Base-by-base conservation (phyloP, 2,329 filamentous ascomycete species). In the Colletotrichum magnum region DNA sequence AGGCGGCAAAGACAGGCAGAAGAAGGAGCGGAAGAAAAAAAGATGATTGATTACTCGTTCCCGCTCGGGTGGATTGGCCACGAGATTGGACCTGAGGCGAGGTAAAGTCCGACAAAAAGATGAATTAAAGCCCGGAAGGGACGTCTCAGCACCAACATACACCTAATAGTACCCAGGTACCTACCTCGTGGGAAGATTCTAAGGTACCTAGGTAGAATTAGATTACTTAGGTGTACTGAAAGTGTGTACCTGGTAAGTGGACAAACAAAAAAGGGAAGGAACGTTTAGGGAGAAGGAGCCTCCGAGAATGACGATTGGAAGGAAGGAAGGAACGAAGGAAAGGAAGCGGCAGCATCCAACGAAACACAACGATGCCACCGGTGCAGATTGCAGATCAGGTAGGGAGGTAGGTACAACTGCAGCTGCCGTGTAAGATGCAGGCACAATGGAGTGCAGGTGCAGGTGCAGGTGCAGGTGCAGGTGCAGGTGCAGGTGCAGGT, bases 351-450 rank as follows among this genome's bases (percentile, higher is more conserved):
- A 21, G 18, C 21, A 32, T 58, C 56, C 32, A 16, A 28, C 24
- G n/a, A 45, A n/a, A 32, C 50, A 39, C 32, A 16, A 28, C 24
- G n/a, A 45, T 28, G 56, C 45, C 56, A 54, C 61, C 45, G 21
- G 47, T 60, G 66, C 50, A 66, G 50, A 53, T 47, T 47, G 64
- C 65, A 64, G 58, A 53, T 53, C 41, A 53, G 59, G 52, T 48
- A 26, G 45, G 41, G 28, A 63, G 26, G 39, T n/a, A 36, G 28
- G 59, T 28, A 24, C 28, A 24, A 21, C 16, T 52, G 45, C 47
- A 54, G 43, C 43, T 64, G 47, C 39, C 39, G 51, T 41, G 39
- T n/a, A 41, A 26, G 43, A 51, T 26, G 36, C 48, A 52, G 12
- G 18, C 28, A 41, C 54, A 48, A 18, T 18, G 18, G 18, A 48